phyloP scores from a whole-genome alignment of 768 basidiomycete species.

The Pisolithus orientalis region DNA sequence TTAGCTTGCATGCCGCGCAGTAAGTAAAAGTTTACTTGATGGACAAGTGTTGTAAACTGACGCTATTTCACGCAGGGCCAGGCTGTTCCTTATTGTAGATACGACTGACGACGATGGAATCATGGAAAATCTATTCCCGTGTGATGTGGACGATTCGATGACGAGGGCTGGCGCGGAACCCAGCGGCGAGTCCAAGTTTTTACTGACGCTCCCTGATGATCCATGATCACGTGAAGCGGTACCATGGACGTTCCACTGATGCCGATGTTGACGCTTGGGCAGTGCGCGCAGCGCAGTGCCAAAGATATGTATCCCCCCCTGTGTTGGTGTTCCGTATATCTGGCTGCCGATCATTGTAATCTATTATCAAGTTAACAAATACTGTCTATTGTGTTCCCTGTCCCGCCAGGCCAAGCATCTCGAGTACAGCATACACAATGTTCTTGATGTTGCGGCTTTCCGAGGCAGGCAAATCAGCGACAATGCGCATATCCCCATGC shows the following conservation, averaged over 20 bases:
- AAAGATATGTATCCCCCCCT: too few relatives aligned
- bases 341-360: too few relatives aligned
- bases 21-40: constrained; percentile 4
- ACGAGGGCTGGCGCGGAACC: constrained; percentile 20
- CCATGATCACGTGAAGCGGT: constrained; percentile 3
- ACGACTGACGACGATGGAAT: constrained; percentile 19
- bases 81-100: constrained; percentile 19
- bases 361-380: too few relatives aligned
- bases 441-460: too few relatives aligned
- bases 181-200: constrained; percentile 16
- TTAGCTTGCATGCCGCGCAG: constrained; percentile 15
- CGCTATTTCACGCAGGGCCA: constrained; percentile 10
- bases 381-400: too few relatives aligned
- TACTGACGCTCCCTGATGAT: constrained; percentile 19
- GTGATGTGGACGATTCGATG: constrained; percentile 22
- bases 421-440: too few relatives aligned
- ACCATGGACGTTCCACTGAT: too few relatives aligned
- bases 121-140: constrained; percentile 24
- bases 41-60: not conserved
- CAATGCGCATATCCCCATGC: not conserved
- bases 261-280: too few relatives aligned
- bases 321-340: too few relatives aligned
- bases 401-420: too few relatives aligned
- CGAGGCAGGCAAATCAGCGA: too few relatives aligned
- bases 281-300: too few relatives aligned